Percentiles rank a stretch among this genome's conserved stretches.
Conservation (phyloP, 129 eudicot species). For the Lactuca sativa region DNA sequence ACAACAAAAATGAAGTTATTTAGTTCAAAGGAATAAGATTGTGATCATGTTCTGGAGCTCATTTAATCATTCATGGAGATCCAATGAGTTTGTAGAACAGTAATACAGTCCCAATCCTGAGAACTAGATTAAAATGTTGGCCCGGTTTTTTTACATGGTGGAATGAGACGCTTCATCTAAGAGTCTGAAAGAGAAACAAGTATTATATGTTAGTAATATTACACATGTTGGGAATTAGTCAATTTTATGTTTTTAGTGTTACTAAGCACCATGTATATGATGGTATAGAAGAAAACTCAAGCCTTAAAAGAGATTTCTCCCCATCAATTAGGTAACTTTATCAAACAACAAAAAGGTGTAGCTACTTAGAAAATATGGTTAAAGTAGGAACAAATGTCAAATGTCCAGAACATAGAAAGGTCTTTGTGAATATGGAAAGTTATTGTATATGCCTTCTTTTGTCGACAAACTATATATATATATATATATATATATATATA, state of each 20-base stretch:
- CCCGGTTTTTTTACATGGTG: constrained; percentile 9
- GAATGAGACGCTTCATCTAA: background rate
- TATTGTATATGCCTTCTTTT: constrained; percentile 25
- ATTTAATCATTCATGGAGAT: background rate
- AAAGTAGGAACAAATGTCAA: constrained; percentile 24
- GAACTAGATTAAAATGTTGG: background rate
- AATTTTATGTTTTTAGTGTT: constrained; percentile 19
- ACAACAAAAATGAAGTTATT: constrained; percentile 29
- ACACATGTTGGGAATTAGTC: constrained; percentile 40
- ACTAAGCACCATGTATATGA: constrained; percentile 14
- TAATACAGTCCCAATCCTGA: background rate
- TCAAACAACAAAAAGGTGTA: constrained; percentile 14
- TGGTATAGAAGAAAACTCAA: constrained; percentile 38
- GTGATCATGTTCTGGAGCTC: constrained; percentile 14
- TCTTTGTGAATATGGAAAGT: constrained; percentile 31
- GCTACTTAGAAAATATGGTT: background rate
- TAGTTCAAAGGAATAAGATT: constrained; percentile 15
- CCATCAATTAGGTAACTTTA: constrained; percentile 35
- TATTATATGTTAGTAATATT: constrained; percentile 5
- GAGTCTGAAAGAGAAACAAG: background rate
- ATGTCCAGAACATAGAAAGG: constrained; percentile 18
- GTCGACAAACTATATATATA: constrained; percentile 12
- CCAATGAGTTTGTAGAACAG: constrained; percentile 24
- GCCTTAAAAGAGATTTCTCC: constrained; percentile 32
- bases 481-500: no score